A percentile compares a stretch with the other conserved stretches of the same genome.
These are phyloP conservation scores for Macrolepiota albuminosa DNA, from an alignment of 768 basidiomycete species.

Conservation along the genomic window DNA sequence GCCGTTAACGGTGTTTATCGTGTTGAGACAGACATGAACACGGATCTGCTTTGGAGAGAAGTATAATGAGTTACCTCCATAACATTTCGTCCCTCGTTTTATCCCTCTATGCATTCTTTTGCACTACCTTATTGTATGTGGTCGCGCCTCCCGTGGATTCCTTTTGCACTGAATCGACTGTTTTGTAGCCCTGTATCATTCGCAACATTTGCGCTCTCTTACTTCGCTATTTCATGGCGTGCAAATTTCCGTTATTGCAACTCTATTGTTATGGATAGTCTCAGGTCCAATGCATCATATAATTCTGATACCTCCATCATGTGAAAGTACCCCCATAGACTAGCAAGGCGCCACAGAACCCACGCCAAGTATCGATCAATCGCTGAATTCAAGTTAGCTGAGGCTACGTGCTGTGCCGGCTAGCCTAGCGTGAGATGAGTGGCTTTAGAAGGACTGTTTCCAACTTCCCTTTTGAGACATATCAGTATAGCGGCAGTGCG, in stretches of 20 bases:
- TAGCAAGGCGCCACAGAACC: too few relatives aligned
- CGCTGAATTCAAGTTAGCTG: too few relatives aligned
- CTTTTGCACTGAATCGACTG: not conserved
- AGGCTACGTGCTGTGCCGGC: too few relatives aligned
- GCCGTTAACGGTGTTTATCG: conserved; percentile 30
- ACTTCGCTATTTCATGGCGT: not conserved
- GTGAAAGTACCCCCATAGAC: not conserved
- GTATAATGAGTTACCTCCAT: conserved; percentile 11
- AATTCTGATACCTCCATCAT: not conserved
- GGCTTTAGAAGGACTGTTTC: too few relatives aligned
- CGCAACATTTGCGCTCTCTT: not conserved
- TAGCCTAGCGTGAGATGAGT: too few relatives aligned
- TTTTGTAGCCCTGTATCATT: conserved; percentile 9
- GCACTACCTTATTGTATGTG: not conserved
- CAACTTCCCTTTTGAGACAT: too few relatives aligned
- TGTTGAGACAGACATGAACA: conserved; percentile 25
- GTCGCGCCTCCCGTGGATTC: conserved; percentile 1
- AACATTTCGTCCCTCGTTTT: not conserved
- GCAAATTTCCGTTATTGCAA: not conserved
- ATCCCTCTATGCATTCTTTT: not conserved
- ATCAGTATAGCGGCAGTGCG: too few relatives aligned
- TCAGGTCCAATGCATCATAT: not conserved
- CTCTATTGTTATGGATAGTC: not conserved
- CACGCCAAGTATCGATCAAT: too few relatives aligned
- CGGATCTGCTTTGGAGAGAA: conserved; percentile 31